Base-by-base conservation (phyloP, 2,329 filamentous ascomycete species). In the Fusarium tuaranense region DNA sequence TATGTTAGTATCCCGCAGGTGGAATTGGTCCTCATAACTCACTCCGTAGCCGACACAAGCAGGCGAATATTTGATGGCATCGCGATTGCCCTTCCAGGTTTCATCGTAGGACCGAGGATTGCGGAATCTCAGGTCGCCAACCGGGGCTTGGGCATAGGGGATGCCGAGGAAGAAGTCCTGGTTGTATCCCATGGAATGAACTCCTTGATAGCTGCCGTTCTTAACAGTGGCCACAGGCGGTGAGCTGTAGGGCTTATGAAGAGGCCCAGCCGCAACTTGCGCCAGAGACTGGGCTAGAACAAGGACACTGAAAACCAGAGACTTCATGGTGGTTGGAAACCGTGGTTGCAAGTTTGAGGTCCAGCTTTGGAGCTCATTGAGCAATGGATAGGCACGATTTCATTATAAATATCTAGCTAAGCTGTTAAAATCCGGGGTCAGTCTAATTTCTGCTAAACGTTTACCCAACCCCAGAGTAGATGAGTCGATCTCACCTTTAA, bases 151-250 rank as follows among this genome's bases (percentile, higher is more conserved):
- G 4, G 89, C 89, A 78, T 87, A 91, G 0, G 89, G 89, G 3
- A 92, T 85, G 5, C 87, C 87, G 2, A 88, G 79, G 76, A 89
- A 89, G 69, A 85, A 82, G 67, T 90, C 87, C 46, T 88, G 87
- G 44, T 84, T 71, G 58, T 86, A 87, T 3, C 79, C 71, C 0
- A 79, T 46, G 16, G 81, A 83, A 66, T 84, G 78, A 4, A 83
- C 66, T 5, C 88, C 87, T 30, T 76, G 70, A 73, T 87, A 88
- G 0, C 86, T 87, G 22, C 87, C 87, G 77, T 88, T 88, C 30
- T 67, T 65, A 1, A 70, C 20, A 8, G 32, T 18, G 5, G 32
- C 65, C 13, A 22, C 41, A 25, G 60, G 65, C 7, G 10, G 8
- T 22, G 18, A 8, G 4, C 20, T 18, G n/a, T 60, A 10, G 5